phyloP scores from a whole-genome alignment of 1,284 basidiomycete genomes.

The Ustilago vetiveriae region DNA sequence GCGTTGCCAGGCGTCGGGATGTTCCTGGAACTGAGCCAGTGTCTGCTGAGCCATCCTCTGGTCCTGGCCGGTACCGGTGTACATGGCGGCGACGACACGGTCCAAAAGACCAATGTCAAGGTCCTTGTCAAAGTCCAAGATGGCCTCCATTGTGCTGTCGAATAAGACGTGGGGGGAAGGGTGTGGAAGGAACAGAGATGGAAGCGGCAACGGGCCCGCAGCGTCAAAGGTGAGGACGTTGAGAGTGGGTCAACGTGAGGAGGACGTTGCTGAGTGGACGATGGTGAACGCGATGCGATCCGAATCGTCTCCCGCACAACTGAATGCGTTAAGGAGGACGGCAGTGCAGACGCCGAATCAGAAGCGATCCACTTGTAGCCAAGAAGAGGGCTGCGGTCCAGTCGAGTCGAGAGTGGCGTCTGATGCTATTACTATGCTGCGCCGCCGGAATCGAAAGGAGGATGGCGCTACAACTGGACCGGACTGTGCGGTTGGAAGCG shows the following conservation, averaged over 20 bases:
- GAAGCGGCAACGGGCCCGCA: neutral
- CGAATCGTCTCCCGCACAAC: neutral
- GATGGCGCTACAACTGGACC: neutral
- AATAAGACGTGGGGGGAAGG: neutral
- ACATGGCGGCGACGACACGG: constrained; percentile 65
- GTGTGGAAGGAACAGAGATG: neutral
- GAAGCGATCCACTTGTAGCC: neutral
- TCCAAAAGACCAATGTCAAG: constrained; percentile 65
- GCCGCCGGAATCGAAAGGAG: neutral
- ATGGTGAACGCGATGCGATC: neutral
- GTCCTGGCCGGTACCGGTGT: constrained; percentile 56
- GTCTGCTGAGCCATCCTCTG: constrained; percentile 64
- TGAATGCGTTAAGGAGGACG: neutral
- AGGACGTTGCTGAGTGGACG: neutral
- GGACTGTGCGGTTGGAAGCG: neutral
- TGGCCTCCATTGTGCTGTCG: constrained; percentile 48
- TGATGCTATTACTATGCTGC: too few species aligned
- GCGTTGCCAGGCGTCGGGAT: constrained; percentile 97
- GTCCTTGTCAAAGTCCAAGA: constrained; percentile 65
- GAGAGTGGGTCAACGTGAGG: neutral
- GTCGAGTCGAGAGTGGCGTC: neutral
- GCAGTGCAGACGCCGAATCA: neutral
- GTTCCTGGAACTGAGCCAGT: constrained; percentile 84
- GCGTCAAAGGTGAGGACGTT: neutral
- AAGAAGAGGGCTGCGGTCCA: neutral